Evolutionary conservation across 768 basidiomycete genomes (phyloP), one percentile per base, ranked within the genome.

Genomic region (Calvatia gigantea): DNA sequence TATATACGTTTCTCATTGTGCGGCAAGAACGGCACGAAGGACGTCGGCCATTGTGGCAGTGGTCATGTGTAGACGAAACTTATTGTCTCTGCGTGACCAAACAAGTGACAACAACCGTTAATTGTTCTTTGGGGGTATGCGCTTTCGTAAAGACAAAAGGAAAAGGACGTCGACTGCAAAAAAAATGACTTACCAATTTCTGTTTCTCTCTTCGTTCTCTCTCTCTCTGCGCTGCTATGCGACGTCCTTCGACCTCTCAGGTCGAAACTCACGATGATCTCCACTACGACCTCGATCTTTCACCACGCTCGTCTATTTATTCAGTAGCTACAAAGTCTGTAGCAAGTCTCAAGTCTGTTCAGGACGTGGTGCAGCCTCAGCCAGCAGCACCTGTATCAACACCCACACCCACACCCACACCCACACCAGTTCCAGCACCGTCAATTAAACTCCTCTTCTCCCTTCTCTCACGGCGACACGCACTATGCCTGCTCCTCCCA

Each of bases 361-460:
- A n/a, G 11, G 46, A 33, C 17, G 29, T 47, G 32, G 33, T 25
- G 14, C 33, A 31, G 43, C 44, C 29, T 12, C 21, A 31, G 2
- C 55, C 53, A 54, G 44, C 58, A 39, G 32, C 60, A 46, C 42
- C 61, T 47, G 42, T 48, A 42, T n/a, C n/a, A n/a, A n/a, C n/a
- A n/a, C n/a, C n/a, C n/a, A n/a, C n/a, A n/a, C n/a, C n/a, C n/a
- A n/a, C n/a, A n/a, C n/a, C n/a, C n/a, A n/a, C n/a, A n/a, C n/a
- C n/a, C n/a, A 11, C 49, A 14, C 38, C 54, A n/a, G 35, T 54
- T 56, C 50, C 58, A 53, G 35, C 73, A 53, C 85, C 88, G 0
- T 80, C 83, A 1, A 74, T 89, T 59, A 73, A 75, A 39, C 76
- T 86, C 5, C 80, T 93, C 51, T 92, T 89, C 65, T 81, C 83